Evolutionary conservation across 2,329 filamentous ascomycete species (phyloP), one percentile per base, ranked within the genome.

Genomic region (Blastomyces percursus): DNA sequence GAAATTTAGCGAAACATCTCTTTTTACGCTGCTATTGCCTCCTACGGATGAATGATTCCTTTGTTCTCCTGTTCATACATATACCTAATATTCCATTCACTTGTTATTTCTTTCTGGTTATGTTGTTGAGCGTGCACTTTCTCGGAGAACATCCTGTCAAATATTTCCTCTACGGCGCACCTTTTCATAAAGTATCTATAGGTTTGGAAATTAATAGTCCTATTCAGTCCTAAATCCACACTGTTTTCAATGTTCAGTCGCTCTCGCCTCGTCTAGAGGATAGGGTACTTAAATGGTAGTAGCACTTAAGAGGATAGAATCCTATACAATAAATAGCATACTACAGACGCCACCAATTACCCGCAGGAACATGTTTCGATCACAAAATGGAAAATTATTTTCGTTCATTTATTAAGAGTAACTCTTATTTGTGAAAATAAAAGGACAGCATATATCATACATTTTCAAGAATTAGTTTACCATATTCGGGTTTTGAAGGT

Each of bases 1-100:
- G 74, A 14, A 42, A 19, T 50, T 48, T 48, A 59, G 57, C 42
- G 57, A 48, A 35, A 14, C 46, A 21, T 32, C 12, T 24, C 6
- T 27, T 40, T 32, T 40, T 24, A 19, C 16, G 3, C 30, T 32
- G 19, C 27, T 32, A 54, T 27, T 35, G 19, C 38, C 54, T 56
- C 30, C 30, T 40, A 40, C 19, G 3, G 16, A 32, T 54, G 35
- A 38, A 11, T 12, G 9, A 38, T 12, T 38, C 9, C 11, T 16
- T 12, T 14, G 12, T 55, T 9, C 38, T 35, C 1, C 14, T 16
- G 21, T 55, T 55, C 42, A 27, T 42, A 42, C 9, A 42, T 40
- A 55, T 55, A 55, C 52, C 52, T 32, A 35, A 55, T 55, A 55
- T 55, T 19, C 32, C n/a, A 55, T 3, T n/a, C 30, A 35, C 19